Evolutionary conservation across 2,329 filamentous ascomycete genomes (phyloP).

Genomic region (Colletotrichum sp.): DNA sequence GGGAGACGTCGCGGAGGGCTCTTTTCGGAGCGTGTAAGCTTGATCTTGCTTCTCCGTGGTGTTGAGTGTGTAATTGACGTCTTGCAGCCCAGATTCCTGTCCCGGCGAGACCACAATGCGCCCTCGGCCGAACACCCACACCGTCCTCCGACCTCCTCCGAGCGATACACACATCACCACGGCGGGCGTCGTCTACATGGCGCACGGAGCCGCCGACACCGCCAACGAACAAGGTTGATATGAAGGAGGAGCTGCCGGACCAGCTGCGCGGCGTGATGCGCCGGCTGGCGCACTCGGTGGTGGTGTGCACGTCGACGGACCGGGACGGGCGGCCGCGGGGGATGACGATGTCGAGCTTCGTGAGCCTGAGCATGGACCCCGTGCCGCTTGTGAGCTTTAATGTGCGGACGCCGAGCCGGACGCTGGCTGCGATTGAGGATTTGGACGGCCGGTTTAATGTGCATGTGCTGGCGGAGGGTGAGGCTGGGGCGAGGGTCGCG

Average conservation of each 20-base stretch:
- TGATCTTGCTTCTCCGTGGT: background rate
- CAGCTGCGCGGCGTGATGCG: constrained; percentile 59
- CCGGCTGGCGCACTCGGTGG: constrained; percentile 57
- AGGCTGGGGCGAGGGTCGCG: constrained; percentile 53
- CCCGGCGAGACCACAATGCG: background rate
- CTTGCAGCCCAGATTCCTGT: background rate
- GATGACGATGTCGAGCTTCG: constrained; percentile 67
- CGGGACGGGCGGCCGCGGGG: constrained; percentile 41
- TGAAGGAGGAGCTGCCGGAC: constrained; percentile 32
- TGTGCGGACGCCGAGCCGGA: constrained; percentile 60
- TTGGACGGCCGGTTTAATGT: constrained; percentile 55
- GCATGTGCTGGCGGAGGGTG: constrained; percentile 56
- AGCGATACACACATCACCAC: background rate
- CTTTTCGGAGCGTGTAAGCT: background rate
- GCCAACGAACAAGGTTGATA: constrained; percentile 39
- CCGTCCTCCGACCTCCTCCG: background rate
- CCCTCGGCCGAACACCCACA: background rate
- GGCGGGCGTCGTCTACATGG: constrained; percentile 25
- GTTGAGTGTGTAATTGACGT: background rate
- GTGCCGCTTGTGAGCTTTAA: constrained; percentile 62
- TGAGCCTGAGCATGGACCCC: constrained; percentile 58
- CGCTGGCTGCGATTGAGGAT: constrained; percentile 53
- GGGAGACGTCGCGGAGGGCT: background rate
- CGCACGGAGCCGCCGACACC: constrained; percentile 31
- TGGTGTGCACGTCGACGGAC: constrained; percentile 58